Base-by-base conservation (phyloP, 148 eudicot genomes). In the Arctostaphylos glauca region DNA sequence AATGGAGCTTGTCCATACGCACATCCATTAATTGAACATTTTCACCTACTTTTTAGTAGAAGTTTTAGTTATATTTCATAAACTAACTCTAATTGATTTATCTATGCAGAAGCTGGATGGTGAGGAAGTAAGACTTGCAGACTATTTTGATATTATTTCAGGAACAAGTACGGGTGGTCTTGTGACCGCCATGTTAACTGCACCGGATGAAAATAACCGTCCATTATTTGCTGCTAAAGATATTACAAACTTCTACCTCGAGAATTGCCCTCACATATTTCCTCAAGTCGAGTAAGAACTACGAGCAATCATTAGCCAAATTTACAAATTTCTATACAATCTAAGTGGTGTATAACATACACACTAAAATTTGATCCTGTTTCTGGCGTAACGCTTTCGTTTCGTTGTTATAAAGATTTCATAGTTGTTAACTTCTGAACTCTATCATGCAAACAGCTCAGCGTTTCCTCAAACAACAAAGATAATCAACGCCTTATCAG, bases 101-200 rank as follows among this genome's bases (percentile, higher is more conserved):
- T 64, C 55, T 31, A 7, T 55, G 72, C 78, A 85, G 87, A 78
- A 77, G 43, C 44, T 85, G 79, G 87, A 85, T 19, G 87, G 87
- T 15, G 87, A 81, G 44, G 23, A 85, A 43, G 87, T 55, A 80
- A 84, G 86, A 60, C 52, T 84, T 75, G 80, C 70, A 15, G 86
- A 84, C 58, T 84, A 84, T 53, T 84, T 84, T 23, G 86, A 84
- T 74, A 41, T 84, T 6, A 80, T 84, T 74, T 16, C 83, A n/a
- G 86, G 86, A 68, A 84, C 86, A 52, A 84, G 86, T 52, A 84
- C 86, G 0, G 86, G 86, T n/a, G 86, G 87, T 67, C 84, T 85
- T 85, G 84, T 85, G 19, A 85, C 84, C 1, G 84, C 87, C 12
- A 85, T 85, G 87, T 66, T 85, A 55, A 81, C 87, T 5, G 81